Evolutionary conservation across 1,284 basidiomycete species (phyloP).

Genomic region (Schizophyllum commune): DNA sequence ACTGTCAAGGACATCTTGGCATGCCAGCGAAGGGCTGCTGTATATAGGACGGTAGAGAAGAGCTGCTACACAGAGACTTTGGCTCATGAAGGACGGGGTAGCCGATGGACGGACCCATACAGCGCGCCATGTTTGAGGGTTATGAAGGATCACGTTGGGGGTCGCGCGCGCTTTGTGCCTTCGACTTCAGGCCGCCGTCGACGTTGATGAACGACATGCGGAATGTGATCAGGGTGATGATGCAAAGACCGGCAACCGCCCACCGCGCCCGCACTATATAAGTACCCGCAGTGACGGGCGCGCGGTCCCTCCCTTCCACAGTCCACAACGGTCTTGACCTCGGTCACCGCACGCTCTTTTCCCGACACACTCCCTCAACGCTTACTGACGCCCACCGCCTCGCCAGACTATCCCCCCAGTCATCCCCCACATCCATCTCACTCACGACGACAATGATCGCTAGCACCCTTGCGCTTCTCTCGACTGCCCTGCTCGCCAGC

Average conservation of each 20-base stretch:
- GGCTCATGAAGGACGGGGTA: too few relatives aligned
- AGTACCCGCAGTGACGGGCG: background rate
- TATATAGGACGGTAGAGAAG: too few relatives aligned
- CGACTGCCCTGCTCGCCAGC: background rate
- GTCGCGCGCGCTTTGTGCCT: too few relatives aligned
- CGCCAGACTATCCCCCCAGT: background rate
- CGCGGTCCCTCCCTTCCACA: background rate
- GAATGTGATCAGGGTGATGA: background rate
- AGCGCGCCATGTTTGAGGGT: too few relatives aligned
- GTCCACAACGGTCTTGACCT: background rate
- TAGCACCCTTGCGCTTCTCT: background rate
- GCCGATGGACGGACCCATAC: too few relatives aligned
- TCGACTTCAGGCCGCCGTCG: too few relatives aligned
- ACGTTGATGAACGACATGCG: too few relatives aligned
- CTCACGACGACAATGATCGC: background rate
- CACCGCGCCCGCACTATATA: background rate
- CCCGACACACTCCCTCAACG: background rate
- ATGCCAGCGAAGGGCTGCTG: too few relatives aligned
- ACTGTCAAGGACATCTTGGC: too few relatives aligned
- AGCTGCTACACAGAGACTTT: too few relatives aligned
- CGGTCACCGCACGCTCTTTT: background rate
- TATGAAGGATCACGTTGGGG: too few relatives aligned
- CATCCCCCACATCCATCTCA: background rate
- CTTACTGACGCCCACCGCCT: background rate
- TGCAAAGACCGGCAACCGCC: background rate